Conservation (phyloP, 164 flowering plant genomes). For the Cinnamomum micranthum region DNA sequence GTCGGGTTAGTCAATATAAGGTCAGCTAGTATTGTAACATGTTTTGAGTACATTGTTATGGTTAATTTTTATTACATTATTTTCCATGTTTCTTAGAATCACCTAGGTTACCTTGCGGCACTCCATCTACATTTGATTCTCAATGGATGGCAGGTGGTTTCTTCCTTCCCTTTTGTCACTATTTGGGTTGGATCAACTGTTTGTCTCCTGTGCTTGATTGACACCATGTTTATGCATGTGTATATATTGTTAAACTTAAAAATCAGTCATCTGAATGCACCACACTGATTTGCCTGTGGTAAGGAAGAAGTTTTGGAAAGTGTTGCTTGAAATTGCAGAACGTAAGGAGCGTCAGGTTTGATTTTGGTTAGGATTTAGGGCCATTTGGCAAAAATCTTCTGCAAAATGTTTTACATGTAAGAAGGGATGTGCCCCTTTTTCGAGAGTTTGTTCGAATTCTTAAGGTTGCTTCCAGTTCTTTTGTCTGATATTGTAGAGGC, state of each 20-base stretch:
- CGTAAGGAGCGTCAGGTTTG: not conserved
- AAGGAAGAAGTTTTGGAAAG: not conserved
- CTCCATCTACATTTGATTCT: too few species aligned
- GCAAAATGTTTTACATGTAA: too few species aligned
- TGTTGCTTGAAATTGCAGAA: too few species aligned
- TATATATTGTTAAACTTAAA: too few species aligned
- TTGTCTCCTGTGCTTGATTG: not conserved
- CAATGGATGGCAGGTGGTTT: too few species aligned
- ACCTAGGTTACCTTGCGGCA: too few species aligned
- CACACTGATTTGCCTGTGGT: not conserved
- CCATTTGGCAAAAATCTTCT: not conserved
- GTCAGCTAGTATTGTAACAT: conserved; percentile 20
- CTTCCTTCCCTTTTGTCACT: too few species aligned
- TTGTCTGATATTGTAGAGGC: too few species aligned
- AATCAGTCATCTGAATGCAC: not conserved
- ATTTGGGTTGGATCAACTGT: not conserved
- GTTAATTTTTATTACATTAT: not conserved
- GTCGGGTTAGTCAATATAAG: conserved; percentile 75
- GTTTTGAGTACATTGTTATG: not conserved
- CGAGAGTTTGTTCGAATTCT: too few species aligned
- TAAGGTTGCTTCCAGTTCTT: too few species aligned
- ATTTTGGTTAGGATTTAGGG: not conserved
- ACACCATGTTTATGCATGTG: not conserved
- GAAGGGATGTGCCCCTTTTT: too few species aligned
- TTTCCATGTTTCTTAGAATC: not conserved